Percentiles rank a stretch among this genome's conserved stretches.
These are phyloP conservation scores for Dactylorhiza incarnata DNA, from an alignment of 106 monocot species.

Conservation along the genomic window DNA sequence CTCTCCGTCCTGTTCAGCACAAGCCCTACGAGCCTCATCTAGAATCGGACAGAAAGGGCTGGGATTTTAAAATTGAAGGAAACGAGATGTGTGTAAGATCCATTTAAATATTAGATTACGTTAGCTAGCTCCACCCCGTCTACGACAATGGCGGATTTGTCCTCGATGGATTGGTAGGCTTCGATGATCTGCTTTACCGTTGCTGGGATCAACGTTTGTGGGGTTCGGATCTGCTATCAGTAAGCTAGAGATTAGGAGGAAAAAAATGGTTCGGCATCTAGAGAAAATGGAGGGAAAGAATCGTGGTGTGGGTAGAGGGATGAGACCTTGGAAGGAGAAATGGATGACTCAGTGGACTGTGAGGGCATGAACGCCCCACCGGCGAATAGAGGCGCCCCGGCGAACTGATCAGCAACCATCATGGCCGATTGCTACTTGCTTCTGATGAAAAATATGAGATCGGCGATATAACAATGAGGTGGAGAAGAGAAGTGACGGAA, in stretches of 20 bases:
- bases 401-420: slow-evolving; percentile 11
- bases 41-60: neutral
- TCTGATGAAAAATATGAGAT: neutral
- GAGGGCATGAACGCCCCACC: slow-evolving; percentile 28
- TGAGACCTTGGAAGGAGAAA: slow-evolving; percentile 30
- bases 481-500: neutral
- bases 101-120: slow-evolving; percentile 13
- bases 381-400: slow-evolving; percentile 18
- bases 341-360: slow-evolving; percentile 19
- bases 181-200: slow-evolving; percentile 71
- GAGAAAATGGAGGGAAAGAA: slow-evolving; percentile 16
- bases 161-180: slow-evolving; percentile 29
- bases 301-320: neutral
- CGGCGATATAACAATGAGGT: too few species aligned
- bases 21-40: slow-evolving; percentile 67
- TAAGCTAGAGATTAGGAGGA: neutral
- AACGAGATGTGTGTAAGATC: neutral
- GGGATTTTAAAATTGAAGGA: neutral
- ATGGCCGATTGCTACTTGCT: neutral
- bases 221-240: slow-evolving; percentile 28
- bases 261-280: neutral
- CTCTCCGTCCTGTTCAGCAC: slow-evolving; percentile 65
- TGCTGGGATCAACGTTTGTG: slow-evolving; percentile 42
- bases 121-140: slow-evolving; percentile 35
- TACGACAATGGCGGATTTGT: slow-evolving; percentile 31